Evolutionary conservation across 768 basidiomycete genomes (phyloP).

Genomic region (Punctularia strigosozonata): DNA sequence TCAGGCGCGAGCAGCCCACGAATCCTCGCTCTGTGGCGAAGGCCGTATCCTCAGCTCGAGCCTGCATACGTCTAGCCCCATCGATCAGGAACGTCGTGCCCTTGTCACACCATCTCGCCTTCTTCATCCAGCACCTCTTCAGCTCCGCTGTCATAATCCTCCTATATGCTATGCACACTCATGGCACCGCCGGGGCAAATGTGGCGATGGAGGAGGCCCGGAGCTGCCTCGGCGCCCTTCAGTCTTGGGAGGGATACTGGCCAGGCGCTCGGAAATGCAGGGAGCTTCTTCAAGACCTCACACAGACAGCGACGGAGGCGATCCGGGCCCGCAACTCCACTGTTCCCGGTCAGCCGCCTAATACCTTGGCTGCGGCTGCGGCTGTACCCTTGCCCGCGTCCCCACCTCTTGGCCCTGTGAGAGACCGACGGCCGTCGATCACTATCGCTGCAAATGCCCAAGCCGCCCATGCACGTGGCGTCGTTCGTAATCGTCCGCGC

Average conservation of each 20-base stretch:
- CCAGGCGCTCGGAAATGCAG: constrained; percentile 83
- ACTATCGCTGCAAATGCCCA: too few species aligned
- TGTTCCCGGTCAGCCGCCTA: too few species aligned
- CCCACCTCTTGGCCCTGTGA: too few species aligned
- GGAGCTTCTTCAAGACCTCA: constrained; percentile 61
- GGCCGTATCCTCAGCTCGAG: constrained; percentile 75
- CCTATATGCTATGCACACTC: constrained; percentile 75
- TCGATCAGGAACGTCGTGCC: constrained; percentile 79
- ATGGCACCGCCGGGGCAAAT: constrained; percentile 50
- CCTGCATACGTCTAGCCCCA: constrained; percentile 75
- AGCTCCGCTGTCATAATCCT: constrained; percentile 81
- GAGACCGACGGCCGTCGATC: too few species aligned
- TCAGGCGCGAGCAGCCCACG: constrained; percentile 58
- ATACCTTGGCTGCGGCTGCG: too few species aligned
- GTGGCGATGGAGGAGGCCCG: constrained; percentile 78
- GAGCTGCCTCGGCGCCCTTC: constrained; percentile 56
- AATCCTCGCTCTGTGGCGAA: constrained; percentile 65
- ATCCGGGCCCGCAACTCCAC: too few species aligned
- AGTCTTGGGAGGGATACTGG: constrained; percentile 80
- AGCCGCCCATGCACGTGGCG: too few species aligned
- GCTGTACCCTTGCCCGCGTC: too few species aligned
- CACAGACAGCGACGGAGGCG: constrained; percentile 58
- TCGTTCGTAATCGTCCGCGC: too few species aligned
- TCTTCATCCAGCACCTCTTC: constrained; percentile 84
- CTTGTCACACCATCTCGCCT: constrained; percentile 76